Conservation (phyloP, 768 basidiomycete genomes). For the Gloeostereum incarnatum region DNA sequence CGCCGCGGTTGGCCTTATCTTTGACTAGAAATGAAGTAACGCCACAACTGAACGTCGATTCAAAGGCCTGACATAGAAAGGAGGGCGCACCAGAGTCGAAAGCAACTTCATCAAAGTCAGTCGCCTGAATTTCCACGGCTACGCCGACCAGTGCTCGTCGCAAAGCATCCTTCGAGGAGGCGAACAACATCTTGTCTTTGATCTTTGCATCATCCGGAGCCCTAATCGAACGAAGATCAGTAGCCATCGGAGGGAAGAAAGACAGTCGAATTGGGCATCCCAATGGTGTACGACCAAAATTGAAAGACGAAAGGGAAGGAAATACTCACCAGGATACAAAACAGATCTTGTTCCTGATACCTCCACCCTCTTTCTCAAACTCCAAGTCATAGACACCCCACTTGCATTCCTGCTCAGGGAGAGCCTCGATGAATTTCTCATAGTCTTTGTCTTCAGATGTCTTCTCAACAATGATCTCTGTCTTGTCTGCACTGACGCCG, state of each 20-base stretch:
- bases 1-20: constrained; percentile 21
- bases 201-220: constrained; percentile 77
- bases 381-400: constrained; percentile 95
- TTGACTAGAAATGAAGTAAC: constrained; percentile 14
- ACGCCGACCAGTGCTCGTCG: constrained; percentile 68
- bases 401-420: constrained; percentile 70
- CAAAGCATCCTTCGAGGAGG: constrained; percentile 80
- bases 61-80: not conserved
- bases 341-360: constrained; percentile 78
- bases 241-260: not conserved
- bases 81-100: constrained; percentile 51
- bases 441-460: constrained; percentile 41
- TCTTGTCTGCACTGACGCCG: constrained; percentile 46
- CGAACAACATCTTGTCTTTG: constrained; percentile 90
- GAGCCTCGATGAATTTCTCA: constrained; percentile 62
- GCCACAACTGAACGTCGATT: not conserved
- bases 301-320: not conserved
- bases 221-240: constrained; percentile 42
- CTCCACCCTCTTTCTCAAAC: constrained; percentile 61
- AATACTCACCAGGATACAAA: constrained; percentile 80
- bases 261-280: too few relatives aligned
- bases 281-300: not conserved
- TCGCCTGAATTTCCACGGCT: constrained; percentile 77
- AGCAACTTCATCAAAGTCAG: constrained; percentile 65
- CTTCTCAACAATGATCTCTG: constrained; percentile 76